Evolutionary conservation across 495 filamentous ascomycete genomes (phyloP).

Genomic region (Penicillium nucicola): DNA sequence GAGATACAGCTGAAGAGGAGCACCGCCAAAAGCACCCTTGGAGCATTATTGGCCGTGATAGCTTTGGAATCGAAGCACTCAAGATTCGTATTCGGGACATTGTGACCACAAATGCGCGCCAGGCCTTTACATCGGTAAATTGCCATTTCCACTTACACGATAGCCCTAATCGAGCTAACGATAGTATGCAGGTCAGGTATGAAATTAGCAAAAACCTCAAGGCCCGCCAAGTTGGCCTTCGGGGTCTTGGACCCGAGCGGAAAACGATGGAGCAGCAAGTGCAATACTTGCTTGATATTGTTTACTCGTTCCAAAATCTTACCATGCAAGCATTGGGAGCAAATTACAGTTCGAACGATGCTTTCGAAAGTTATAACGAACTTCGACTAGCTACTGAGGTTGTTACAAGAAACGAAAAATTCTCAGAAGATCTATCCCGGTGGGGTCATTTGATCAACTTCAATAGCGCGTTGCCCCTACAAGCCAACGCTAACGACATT

Average conservation of each 20-base stretch:
- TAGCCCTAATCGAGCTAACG: neutral
- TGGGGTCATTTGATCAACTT: conserved; percentile 44
- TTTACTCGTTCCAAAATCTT: conserved; percentile 40
- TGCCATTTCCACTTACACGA: neutral
- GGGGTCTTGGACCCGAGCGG: conserved; percentile 43
- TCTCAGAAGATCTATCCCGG: conserved; percentile 33
- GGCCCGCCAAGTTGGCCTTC: conserved; percentile 25
- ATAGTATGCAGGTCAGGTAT: conserved; percentile 29
- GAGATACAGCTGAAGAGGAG: conserved; percentile 19
- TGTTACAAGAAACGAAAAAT: conserved; percentile 37
- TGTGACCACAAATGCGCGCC: conserved; percentile 43
- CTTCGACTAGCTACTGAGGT: conserved; percentile 47
- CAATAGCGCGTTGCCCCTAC: neutral
- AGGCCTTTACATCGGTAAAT: conserved; percentile 48
- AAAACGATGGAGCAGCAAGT: conserved; percentile 40
- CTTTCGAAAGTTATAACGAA: conserved; percentile 30
- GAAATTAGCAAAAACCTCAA: conserved; percentile 43
- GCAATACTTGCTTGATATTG: conserved; percentile 39
- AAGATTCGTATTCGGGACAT: conserved; percentile 20
- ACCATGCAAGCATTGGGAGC: conserved; percentile 35
- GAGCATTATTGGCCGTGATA: conserved; percentile 40
- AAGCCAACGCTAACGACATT: neutral
- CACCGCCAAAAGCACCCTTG: conserved; percentile 31
- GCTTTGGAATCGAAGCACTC: conserved; percentile 50
- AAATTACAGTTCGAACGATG: conserved; percentile 36